Evolutionary conservation across 768 basidiomycete species (phyloP), one percentile per base, ranked within the genome.

Genomic region (Leccinum variicolor): DNA sequence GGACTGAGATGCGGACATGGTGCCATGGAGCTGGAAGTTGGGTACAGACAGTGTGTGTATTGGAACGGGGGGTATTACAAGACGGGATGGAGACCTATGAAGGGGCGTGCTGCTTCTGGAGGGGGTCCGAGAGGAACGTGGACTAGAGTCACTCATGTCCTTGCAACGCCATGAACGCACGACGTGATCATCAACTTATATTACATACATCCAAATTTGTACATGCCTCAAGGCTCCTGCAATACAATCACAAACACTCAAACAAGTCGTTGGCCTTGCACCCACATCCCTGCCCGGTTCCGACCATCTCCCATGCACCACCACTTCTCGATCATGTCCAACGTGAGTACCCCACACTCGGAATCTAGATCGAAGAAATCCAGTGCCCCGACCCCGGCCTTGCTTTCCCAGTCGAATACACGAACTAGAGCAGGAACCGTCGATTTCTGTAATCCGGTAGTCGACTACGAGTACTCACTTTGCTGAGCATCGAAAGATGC

Each of bases 301-400:
- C 80, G 77, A 5, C 65, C 65, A 65, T 90, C 86, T 0, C 93
- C 93, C 43, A 89, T 68, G 64, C 90, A 90, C 91, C 92, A 95
- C 94, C 94, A 94, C 67, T 88, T 91, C 71, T 95, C 94, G 23
- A 94, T 62, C 73, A 83, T 75, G 52, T 87, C 87, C 45, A 76
- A 66, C 7, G 72, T 73, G 53, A 80, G 53, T 29, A 50, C 54
- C 56, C 52, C 36, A n/a, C 17, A 11, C 58, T 54, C 34, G 31
- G 53, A 6, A 54, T 61, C 54, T 50, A 64, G 59, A 53, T 83
- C 85, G 62, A 92, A 86, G 64, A 91, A 86, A 66, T 93, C 90
- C 8, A 94, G 77, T 3, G 77, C 73, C 0, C 90, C 92, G 3
- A 84, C 69, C 3, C 87, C 89, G 1, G 58, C 51, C 4, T 71